phyloP scores from a whole-genome alignment of 1,284 basidiomycete genomes.

The Malassezia yamatoensis region DNA sequence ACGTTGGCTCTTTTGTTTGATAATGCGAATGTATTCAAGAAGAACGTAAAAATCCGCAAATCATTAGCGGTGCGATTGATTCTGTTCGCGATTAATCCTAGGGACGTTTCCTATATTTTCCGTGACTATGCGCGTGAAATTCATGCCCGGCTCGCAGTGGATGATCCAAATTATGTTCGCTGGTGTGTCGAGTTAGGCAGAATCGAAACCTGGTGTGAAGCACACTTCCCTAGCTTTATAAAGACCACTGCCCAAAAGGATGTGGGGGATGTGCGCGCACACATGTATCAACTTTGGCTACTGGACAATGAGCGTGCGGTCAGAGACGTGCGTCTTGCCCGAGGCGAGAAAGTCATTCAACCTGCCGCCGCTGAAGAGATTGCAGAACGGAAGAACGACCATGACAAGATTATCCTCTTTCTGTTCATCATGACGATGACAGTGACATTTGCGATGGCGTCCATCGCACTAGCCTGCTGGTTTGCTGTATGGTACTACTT shows the following conservation, averaged over 20 bases:
- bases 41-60: conserved; percentile 91
- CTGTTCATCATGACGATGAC: conserved; percentile 25
- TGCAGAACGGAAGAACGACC: background rate
- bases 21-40: conserved; percentile 78
- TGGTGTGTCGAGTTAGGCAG: conserved; percentile 40
- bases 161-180: conserved; percentile 67
- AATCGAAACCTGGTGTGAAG: conserved; percentile 44
- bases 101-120: conserved; percentile 84
- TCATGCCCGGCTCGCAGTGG: conserved; percentile 65
- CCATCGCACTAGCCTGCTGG: conserved; percentile 27
- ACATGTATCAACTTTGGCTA: conserved; percentile 25
- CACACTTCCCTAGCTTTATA: conserved; percentile 39
- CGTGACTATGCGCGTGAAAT: conserved; percentile 70
- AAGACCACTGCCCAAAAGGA: conserved; percentile 15
- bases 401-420: conserved; percentile 26
- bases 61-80: conserved; percentile 76
- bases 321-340: background rate
- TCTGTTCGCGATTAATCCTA: conserved; percentile 76
- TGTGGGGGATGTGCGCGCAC: conserved; percentile 23
- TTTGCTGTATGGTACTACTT: conserved; percentile 30
- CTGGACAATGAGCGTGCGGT: conserved; percentile 9
- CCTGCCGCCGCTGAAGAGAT: background rate
- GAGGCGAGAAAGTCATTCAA: conserved; percentile 8
- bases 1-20: conserved; percentile 83
- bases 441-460: conserved; percentile 24